Evolutionary conservation across 305 asterid genomes (phyloP).

Genomic region (Ilex paraguariensis): DNA sequence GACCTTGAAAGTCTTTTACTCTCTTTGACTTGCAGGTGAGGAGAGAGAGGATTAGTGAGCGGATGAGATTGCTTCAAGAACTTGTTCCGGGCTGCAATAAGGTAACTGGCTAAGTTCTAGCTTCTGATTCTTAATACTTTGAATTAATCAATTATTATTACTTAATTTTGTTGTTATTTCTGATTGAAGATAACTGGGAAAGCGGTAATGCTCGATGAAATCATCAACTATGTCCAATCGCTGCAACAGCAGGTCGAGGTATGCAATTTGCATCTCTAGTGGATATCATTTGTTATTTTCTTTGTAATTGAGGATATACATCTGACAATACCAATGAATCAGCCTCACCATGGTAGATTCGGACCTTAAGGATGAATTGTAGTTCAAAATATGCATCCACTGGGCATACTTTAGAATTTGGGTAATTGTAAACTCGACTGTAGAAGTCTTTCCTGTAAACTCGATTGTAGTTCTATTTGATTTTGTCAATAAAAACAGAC

Average conservation of each 20-base stretch:
- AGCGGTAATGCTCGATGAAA: constrained; percentile 98
- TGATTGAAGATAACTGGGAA: constrained; percentile 69
- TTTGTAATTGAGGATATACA: too few species aligned
- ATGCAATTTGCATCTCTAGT: constrained; percentile 6
- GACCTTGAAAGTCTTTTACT: constrained; percentile 1
- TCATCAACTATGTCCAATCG: constrained; percentile 90
- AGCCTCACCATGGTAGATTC: too few species aligned
- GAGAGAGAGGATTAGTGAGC: constrained; percentile 92
- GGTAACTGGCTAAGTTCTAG: constrained; percentile 26
- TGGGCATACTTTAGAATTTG: too few species aligned
- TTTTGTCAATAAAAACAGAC: too few species aligned
- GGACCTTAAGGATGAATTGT: too few species aligned
- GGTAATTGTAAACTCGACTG: too few species aligned
- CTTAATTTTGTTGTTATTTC: constrained; percentile 3
- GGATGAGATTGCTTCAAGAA: constrained; percentile 92
- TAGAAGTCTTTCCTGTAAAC: too few species aligned
- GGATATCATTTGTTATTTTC: too few species aligned
- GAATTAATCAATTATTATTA: neutral
- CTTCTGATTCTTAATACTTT: neutral
- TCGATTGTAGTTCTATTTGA: too few species aligned
- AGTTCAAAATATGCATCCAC: too few species aligned
- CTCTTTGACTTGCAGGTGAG: constrained; percentile 50
- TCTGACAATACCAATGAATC: too few species aligned
- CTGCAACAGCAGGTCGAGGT: constrained; percentile 95
- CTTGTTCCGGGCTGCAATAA: constrained; percentile 94